Evolutionary conservation across 768 basidiomycete species (phyloP).

Genomic region (Mycena leptocephala): DNA sequence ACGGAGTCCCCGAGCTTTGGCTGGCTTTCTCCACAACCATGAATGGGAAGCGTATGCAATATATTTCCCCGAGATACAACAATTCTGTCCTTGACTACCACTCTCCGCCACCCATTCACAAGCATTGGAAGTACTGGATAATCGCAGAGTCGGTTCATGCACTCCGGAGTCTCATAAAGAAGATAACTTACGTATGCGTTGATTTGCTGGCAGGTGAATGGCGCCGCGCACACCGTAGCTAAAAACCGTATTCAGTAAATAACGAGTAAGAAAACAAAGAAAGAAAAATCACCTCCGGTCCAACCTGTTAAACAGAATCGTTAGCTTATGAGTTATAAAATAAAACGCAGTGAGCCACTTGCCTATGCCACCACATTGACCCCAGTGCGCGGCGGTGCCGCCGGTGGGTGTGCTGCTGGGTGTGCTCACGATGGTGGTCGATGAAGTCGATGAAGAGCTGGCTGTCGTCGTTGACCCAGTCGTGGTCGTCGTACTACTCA

Average conservation of each 20-base stretch:
- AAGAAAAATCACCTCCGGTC: background rate
- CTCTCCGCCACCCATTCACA: too few species aligned
- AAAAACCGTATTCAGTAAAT: background rate
- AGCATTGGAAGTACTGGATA: slow-evolving; percentile 31
- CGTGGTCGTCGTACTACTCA: background rate
- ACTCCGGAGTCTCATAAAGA: too few species aligned
- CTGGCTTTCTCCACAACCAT: too few species aligned
- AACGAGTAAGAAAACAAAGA: background rate
- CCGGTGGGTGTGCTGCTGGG: background rate
- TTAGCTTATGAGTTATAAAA: too few species aligned
- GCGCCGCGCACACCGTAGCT: background rate
- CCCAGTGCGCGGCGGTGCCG: background rate
- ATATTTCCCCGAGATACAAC: too few species aligned
- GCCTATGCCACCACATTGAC: too few species aligned
- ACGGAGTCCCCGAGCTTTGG: too few species aligned
- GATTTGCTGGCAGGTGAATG: background rate
- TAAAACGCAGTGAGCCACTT: too few species aligned
- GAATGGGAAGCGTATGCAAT: too few species aligned
- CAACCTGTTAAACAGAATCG: background rate
- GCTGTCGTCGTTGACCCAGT: background rate
- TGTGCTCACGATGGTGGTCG: background rate
- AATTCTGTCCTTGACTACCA: too few species aligned
- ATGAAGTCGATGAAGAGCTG: background rate
- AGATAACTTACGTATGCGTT: too few species aligned
- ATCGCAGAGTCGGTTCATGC: too few species aligned